Conservation (phyloP, 257 asterid species). For the Catharanthus roseus region DNA sequence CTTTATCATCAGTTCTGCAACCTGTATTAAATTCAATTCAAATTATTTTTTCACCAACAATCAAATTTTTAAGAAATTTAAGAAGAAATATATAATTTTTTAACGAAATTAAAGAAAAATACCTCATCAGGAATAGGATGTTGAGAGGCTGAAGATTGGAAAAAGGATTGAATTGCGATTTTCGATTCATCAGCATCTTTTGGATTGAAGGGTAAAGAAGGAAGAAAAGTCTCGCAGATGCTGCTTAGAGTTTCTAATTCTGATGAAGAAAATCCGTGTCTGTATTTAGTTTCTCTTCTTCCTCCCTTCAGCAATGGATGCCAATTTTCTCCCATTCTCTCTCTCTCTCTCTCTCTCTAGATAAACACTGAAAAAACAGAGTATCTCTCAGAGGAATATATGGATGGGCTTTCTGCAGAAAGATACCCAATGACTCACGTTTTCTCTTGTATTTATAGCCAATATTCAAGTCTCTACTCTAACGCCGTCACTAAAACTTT, state of each 20-base stretch:
- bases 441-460: neutral
- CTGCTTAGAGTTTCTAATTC: conserved; percentile 40
- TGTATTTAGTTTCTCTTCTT: conserved; percentile 60
- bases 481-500: too few species aligned
- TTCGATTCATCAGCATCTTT: conserved; percentile 7
- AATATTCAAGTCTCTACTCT: too few species aligned
- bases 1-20: conserved; percentile 50
- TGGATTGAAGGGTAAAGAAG: conserved; percentile 33
- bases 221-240: conserved; percentile 51
- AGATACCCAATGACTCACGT: neutral
- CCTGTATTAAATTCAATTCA: conserved; percentile 25
- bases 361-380: neutral
- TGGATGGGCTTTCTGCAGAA: too few species aligned
- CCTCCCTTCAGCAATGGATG: conserved; percentile 69
- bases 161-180: conserved; percentile 29
- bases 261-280: conserved; percentile 51
- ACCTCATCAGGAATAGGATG: conserved; percentile 87
- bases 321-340: conserved; percentile 34
- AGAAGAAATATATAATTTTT: too few species aligned
- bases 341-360: neutral
- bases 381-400: neutral
- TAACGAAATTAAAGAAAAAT: neutral
- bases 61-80: too few species aligned
- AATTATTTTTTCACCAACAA: too few species aligned
- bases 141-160: conserved; percentile 48